These are phyloP conservation scores for Penicillium canariense DNA, from an alignment of 495 filamentous ascomycete genomes.

Conservation along the genomic window DNA sequence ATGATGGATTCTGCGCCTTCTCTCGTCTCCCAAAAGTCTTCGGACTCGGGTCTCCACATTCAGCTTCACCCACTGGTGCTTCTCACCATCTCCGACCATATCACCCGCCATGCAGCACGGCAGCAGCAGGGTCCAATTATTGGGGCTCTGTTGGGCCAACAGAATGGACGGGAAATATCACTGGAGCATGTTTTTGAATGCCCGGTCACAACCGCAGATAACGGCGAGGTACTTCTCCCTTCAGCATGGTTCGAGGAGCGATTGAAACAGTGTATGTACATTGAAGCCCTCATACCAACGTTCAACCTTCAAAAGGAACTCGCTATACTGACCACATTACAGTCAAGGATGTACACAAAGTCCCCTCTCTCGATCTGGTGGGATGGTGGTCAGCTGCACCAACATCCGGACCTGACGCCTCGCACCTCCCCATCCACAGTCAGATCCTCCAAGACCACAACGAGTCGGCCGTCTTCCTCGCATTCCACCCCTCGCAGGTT, in stretches of 20 bases:
- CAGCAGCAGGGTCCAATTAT: slow-evolving; percentile 71
- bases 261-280: slow-evolving; percentile 74
- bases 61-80: slow-evolving; percentile 92
- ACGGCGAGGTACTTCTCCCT: slow-evolving; percentile 56
- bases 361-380: slow-evolving; percentile 78
- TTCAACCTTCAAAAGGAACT: background rate
- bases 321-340: slow-evolving; percentile 11
- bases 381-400: slow-evolving; percentile 92
- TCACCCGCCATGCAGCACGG: slow-evolving; percentile 83
- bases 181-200: slow-evolving; percentile 93
- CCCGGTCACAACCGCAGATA: slow-evolving; percentile 44
- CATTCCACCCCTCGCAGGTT: slow-evolving; percentile 70
- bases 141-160: slow-evolving; percentile 84
- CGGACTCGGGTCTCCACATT: slow-evolving; percentile 74
- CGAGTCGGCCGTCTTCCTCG: slow-evolving; percentile 82
- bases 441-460: slow-evolving; percentile 72
- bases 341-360: slow-evolving; percentile 90
- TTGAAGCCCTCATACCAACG: background rate
- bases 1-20: slow-evolving; percentile 41
- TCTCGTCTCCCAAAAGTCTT: slow-evolving; percentile 63
- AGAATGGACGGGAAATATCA: slow-evolving; percentile 84
- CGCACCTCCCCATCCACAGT: slow-evolving; percentile 70
- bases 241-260: slow-evolving; percentile 73
- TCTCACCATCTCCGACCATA: slow-evolving; percentile 94
- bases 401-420: slow-evolving; percentile 62